phyloP scores from a whole-genome alignment of 768 basidiomycete genomes.

The Tulasnella sp. region DNA sequence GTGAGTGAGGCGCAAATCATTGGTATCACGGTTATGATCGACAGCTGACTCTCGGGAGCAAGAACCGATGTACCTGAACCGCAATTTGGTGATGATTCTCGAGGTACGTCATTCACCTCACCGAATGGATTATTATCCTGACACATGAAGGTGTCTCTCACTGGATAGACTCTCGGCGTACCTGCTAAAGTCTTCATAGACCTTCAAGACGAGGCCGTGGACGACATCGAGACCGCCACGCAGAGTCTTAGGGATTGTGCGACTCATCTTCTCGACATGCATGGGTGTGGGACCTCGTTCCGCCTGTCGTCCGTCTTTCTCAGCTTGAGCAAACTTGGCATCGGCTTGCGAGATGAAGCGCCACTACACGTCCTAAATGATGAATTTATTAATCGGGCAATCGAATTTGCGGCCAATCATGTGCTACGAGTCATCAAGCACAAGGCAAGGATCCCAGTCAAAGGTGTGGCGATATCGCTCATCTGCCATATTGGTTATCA shows the following conservation, averaged over 20 bases:
- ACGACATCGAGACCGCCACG: slow-evolving; percentile 36
- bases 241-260: slow-evolving; percentile 38
- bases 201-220: slow-evolving; percentile 44
- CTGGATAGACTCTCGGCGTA: slow-evolving; percentile 37
- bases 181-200: slow-evolving; percentile 41
- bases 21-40: neutral
- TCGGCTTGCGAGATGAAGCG: slow-evolving; percentile 26
- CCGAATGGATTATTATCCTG: neutral
- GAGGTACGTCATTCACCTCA: slow-evolving; percentile 34
- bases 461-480: slow-evolving; percentile 28
- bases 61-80: slow-evolving; percentile 21
- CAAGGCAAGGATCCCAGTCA: slow-evolving; percentile 56
- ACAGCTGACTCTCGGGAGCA: neutral
- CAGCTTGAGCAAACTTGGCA: slow-evolving; percentile 37
- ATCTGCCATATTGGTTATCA: neutral
- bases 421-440: slow-evolving; percentile 57
- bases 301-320: slow-evolving; percentile 44
- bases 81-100: slow-evolving; percentile 54
- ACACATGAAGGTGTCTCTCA: neutral
- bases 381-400: slow-evolving; percentile 42
- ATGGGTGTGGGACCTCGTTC: slow-evolving; percentile 50
- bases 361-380: slow-evolving; percentile 28
- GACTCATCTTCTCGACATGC: slow-evolving; percentile 37
- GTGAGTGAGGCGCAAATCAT: slow-evolving; percentile 25
- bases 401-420: slow-evolving; percentile 49